Evolutionary conservation across 148 eudicot genomes (phyloP).

Genomic region (Spergularia bocconei): DNA sequence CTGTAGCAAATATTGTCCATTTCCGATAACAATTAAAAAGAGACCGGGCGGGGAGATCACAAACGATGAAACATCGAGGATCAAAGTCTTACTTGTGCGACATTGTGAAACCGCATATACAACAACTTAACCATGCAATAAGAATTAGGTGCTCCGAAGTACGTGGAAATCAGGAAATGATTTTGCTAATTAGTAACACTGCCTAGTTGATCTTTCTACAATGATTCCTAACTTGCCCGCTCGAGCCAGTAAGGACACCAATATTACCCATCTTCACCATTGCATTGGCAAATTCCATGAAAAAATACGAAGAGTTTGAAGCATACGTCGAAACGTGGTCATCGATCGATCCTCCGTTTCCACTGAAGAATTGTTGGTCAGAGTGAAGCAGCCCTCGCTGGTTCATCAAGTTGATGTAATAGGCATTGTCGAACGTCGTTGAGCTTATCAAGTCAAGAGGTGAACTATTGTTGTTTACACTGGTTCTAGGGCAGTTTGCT

Average conservation of each 20-base stretch:
- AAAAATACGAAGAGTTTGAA: conserved; percentile 39
- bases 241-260: conserved; percentile 54
- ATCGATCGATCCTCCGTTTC: conserved; percentile 49
- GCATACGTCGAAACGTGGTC: conserved; percentile 43
- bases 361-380: conserved; percentile 52
- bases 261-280: conserved; percentile 69
- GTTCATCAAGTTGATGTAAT: conserved; percentile 38
- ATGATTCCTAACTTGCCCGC: conserved; percentile 57
- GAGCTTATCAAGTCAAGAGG: conserved; percentile 53
- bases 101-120: too few species aligned
- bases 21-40: too few species aligned
- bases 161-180: too few species aligned
- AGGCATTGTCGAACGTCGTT: conserved; percentile 50
- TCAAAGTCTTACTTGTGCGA: too few species aligned
- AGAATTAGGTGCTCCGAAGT: too few species aligned
- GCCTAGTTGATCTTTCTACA: conserved; percentile 55
- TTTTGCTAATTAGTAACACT: too few species aligned
- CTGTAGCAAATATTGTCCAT: too few species aligned
- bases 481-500: conserved; percentile 42
- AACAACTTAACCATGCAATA: too few species aligned
- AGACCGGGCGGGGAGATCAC: too few species aligned
- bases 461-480: conserved; percentile 42
- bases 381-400: conserved; percentile 59
- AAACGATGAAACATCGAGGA: too few species aligned
- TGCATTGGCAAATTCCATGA: conserved; percentile 50